phyloP scores from a whole-genome alignment of 768 basidiomycete species.

The Amanita jacksonii region DNA sequence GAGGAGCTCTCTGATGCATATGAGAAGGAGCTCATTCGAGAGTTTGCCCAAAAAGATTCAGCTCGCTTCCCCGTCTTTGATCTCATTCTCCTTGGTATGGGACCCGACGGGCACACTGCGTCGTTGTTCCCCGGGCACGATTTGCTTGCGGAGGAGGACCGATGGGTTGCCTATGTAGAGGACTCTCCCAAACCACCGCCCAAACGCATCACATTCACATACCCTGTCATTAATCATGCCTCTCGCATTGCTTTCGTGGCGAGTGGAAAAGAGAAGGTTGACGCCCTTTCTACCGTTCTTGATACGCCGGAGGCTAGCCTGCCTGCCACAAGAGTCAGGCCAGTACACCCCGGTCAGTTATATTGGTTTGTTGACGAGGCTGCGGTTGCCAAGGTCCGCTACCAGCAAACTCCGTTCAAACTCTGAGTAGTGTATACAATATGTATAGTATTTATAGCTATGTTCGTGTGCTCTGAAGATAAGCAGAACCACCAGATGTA shows the following conservation, averaged over 20 bases:
- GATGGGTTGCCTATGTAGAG: constrained; percentile 91
- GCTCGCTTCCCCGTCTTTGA: constrained; percentile 98
- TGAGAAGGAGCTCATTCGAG: constrained; percentile 74
- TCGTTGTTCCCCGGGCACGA: constrained; percentile 93
- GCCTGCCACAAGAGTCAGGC: constrained; percentile 77
- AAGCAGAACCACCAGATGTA: too few species aligned
- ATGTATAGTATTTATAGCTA: background rate
- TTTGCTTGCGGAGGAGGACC: constrained; percentile 75
- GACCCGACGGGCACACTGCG: constrained; percentile 97
- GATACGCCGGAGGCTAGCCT: constrained; percentile 74
- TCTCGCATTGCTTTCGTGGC: constrained; percentile 85
- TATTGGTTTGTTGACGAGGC: constrained; percentile 94
- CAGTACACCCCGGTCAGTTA: constrained; percentile 69
- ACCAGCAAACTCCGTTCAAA: constrained; percentile 47
- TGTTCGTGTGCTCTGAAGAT: background rate
- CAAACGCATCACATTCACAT: constrained; percentile 86
- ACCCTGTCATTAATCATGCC: constrained; percentile 86
- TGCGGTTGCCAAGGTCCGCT: constrained; percentile 57
- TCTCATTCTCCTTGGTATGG: constrained; percentile 93
- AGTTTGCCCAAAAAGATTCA: constrained; percentile 88
- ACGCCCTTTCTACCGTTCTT: constrained; percentile 61
- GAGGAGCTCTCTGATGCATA: constrained; percentile 78
- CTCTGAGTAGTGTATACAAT: constrained; percentile 25
- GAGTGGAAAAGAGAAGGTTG: constrained; percentile 72
- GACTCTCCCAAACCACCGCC: constrained; percentile 93